Conservation (phyloP, 352 stramenopile species). For the Globisporangium mamillatum region DNA sequence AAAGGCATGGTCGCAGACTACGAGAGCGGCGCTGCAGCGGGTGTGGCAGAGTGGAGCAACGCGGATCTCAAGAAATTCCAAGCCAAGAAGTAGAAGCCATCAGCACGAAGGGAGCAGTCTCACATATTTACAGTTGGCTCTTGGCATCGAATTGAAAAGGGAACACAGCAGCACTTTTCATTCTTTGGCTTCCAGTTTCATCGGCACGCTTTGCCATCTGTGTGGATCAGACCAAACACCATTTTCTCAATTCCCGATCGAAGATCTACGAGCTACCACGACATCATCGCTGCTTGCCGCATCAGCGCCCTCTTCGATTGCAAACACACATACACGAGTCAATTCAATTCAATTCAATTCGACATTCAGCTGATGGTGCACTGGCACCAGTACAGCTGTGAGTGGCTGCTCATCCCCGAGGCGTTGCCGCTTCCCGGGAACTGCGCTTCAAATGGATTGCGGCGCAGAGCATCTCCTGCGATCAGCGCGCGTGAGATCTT, state of each 20-base stretch:
- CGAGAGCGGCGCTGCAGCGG: constrained; percentile 32
- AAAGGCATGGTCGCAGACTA: constrained; percentile 73
- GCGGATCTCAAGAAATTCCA: constrained; percentile 56
- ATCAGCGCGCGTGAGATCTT: constrained; percentile 29
- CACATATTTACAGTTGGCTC: neutral
- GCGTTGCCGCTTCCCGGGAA: constrained; percentile 4
- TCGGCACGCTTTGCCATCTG: neutral
- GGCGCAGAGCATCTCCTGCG: constrained; percentile 20
- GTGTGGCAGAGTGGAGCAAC: constrained; percentile 48
- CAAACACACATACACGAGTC: neutral
- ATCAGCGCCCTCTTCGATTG: neutral
- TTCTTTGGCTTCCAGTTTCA: neutral
- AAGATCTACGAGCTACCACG: neutral
- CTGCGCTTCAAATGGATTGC: constrained; percentile 40
- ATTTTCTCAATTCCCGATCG: neutral
- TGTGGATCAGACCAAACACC: neutral
- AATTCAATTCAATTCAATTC: neutral
- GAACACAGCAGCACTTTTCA: neutral
- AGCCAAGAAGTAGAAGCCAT: constrained; percentile 3
- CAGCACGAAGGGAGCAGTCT: no score
- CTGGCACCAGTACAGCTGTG: constrained; percentile 58
- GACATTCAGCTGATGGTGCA: constrained; percentile 46
- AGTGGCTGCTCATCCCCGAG: constrained; percentile 3
- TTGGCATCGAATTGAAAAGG: neutral
- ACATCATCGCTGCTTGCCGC: neutral